Evolutionary conservation across 176 grass and related monocot genomes (phyloP).

Genomic region (Rhynchospora tenuis): DNA sequence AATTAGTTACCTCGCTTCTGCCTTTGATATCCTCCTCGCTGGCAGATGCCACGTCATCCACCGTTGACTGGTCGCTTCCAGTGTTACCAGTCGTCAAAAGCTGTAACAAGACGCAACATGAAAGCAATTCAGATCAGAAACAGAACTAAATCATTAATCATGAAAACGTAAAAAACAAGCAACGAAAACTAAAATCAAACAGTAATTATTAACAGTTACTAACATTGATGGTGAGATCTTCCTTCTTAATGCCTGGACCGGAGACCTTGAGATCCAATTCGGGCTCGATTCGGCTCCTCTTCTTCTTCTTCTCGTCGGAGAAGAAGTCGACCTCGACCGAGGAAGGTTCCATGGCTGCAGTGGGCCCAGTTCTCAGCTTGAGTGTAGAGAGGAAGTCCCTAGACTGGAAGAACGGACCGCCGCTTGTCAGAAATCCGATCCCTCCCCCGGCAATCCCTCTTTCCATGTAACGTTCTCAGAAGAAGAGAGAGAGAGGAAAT

Average conservation of each 20-base stretch:
- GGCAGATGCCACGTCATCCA: slow-evolving; percentile 40
- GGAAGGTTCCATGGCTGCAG: not conserved
- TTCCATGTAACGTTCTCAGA: slow-evolving; percentile 40
- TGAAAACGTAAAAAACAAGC: not conserved
- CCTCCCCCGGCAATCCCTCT: slow-evolving; percentile 30
- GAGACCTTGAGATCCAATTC: slow-evolving; percentile 19
- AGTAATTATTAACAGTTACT: not conserved
- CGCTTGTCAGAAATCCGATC: slow-evolving; percentile 9
- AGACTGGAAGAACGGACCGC: not conserved
- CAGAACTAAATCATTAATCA: not conserved
- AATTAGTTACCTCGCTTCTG: slow-evolving; percentile 44
- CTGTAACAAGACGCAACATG: slow-evolving; percentile 24
- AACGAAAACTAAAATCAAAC: not conserved
- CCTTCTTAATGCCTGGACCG: slow-evolving; percentile 37
- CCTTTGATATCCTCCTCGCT: slow-evolving; percentile 32
- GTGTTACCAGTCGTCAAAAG: slow-evolving; percentile 54
- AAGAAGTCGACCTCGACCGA: slow-evolving; percentile 92
- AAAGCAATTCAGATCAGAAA: not conserved
- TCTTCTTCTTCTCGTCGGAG: slow-evolving; percentile 68
- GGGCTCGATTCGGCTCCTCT: slow-evolving; percentile 18
- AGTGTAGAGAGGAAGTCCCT: slow-evolving; percentile 24
- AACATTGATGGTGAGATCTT: slow-evolving; percentile 76
- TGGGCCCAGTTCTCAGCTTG: not conserved
- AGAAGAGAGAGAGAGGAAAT: not conserved
- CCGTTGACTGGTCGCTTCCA: slow-evolving; percentile 62